Base-by-base conservation (phyloP, 2,329 filamentous ascomycete species). In the Fusarium miscanthi region DNA sequence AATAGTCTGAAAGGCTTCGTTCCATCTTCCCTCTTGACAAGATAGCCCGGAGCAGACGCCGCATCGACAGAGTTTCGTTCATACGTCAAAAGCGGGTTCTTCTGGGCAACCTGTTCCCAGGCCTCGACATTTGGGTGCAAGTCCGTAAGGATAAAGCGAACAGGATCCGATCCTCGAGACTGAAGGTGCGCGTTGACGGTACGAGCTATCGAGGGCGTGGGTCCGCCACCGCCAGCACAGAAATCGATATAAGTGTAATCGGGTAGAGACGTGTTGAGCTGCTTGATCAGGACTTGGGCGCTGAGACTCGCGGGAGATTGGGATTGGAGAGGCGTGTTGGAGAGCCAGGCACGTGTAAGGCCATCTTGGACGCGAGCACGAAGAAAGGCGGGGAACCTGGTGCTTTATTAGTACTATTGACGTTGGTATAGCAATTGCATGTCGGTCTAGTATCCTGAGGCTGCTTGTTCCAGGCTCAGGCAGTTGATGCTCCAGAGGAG, bases 141-240 rank as follows among this genome's bases (percentile, higher is more conserved):
- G 79, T 93, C 91, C 0, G 90, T 92, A 49, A 93, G 84, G 61
- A 93, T 83, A 76, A 92, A 92, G 61, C 86, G 82, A 40, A 87
- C 87, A 3, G 82, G 78, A 40, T 65, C 48, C 56, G 66, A 33
- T 68, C 60, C 67, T 25, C 60, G 73, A 30, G 74, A 73, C 43
- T 68, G 74, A 38, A 85, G 78, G 71, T 81, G 79, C 51, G 77
- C 69, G 79, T 93, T 93, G 69, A 93, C 78, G 45, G 86, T 82
- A 16, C 82, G 83, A 79, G 92, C 91, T 56, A 93, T 89, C 42
- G 82, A 84, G 1, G 90, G 91, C 4, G 90, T 93, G 2, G 91
- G 91, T 0, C 92, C 92, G 43, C 93, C 93, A 19, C 87, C 90
- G 57, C 93, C 93, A 5, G 92, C 91, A 79, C 92, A 94, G 80